Base-by-base conservation (phyloP, 2,329 filamentous ascomycete genomes). In the Aspergillus sp. region DNA sequence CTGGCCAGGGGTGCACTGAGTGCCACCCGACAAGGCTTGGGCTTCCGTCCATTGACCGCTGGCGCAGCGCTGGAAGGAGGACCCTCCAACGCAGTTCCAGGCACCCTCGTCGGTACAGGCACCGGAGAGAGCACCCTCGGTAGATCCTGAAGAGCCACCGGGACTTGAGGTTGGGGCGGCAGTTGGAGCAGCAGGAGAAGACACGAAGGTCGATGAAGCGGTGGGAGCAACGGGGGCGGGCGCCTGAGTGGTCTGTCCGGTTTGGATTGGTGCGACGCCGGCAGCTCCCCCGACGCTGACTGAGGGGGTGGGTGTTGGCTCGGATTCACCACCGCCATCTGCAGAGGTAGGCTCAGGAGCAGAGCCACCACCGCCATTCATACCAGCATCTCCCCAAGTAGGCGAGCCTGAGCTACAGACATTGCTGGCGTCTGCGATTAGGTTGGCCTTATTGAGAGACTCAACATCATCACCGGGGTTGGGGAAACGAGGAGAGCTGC, bases 401-500 rank as follows among this genome's bases (percentile, higher is more conserved):
- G 72, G 65, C 31, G 62, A 62, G 52, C 70, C 53, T 0, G 3
- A 74, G 39, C 58, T 62, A 59, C 67, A 75, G 61, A 62, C 69
- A 45, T 64, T 65, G 60, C 48, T 62, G 31, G 73, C 71, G 14
- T 60, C 62, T 3, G 68, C 45, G 35, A 70, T 63, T 12, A 80
- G 74, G 45, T 73, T 68, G 0, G 71, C 52, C 23, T 76, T 67
- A 43, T 80, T 80, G 57, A 80, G 75, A 11, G 73, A 75, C 55
- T 87, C 81, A 4, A 86, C 78, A 2, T 80, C 82, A 1, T 78
- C 61, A 49, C 90, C 90, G 0, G 90, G 83, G 63, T 89, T 77
- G 7, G 89, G 87, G 78, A 88, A 93, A n/a, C 78, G 71, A 61
- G 89, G 79, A 64, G 91, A n/a, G n/a, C n/a, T n/a, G n/a, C n/a